Base-by-base conservation (phyloP, 192 early-diverging fungal genomes). In the Chytriomyces sp. region DNA sequence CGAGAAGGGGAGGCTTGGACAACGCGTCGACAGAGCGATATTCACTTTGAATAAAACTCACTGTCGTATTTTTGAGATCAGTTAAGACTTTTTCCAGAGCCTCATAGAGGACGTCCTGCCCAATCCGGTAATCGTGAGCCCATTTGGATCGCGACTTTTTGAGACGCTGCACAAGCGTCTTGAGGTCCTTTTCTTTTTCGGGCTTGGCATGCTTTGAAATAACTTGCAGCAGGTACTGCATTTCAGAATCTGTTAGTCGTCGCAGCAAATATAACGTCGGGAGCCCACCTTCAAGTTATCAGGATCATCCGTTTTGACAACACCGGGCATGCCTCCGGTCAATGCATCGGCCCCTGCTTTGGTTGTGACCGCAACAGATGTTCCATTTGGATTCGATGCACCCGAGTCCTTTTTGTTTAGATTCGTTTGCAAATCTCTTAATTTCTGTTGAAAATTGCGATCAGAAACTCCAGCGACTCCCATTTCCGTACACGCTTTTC, bases 41-140 rank as follows among this genome's bases (percentile, higher is more conserved):
- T 41, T 7, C 32, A 12, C 5, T 14, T 22, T 31, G 1, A 34
- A 34, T 34, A 65, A 32, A 57, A n/a, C 31, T 40, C 49, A 89
- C 88, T 1, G 85, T 86, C 77, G 93, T 91, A 56, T 88, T 83
- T 72, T 91, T 92, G 14, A 98, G 82, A 64, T 92, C 91, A 19
- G 84, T 85, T 63, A 98, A 77, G 34, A 92, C 88, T 39, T 90
- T 89, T 64, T 98, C 96, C 38, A 91, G 88, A 30, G 89, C 91
- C 62, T 93, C 91, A 75, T 96, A 96, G n/a, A 98, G 80, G 72
- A 93, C 87, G 57, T 93, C 95, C 76, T 97, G 96, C 0, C 93
- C 93, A 26, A 95, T 82, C 6, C 87, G 86, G 56, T 93, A 90
- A 39, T 93, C 90, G 63, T 89, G 93, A 0, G 92, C 91, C 94